A percentile compares a stretch with the other conserved stretches of the same genome.
phyloP scores from a whole-genome alignment of 169 alveolate species.

The Cryptosporidium muris region DNA sequence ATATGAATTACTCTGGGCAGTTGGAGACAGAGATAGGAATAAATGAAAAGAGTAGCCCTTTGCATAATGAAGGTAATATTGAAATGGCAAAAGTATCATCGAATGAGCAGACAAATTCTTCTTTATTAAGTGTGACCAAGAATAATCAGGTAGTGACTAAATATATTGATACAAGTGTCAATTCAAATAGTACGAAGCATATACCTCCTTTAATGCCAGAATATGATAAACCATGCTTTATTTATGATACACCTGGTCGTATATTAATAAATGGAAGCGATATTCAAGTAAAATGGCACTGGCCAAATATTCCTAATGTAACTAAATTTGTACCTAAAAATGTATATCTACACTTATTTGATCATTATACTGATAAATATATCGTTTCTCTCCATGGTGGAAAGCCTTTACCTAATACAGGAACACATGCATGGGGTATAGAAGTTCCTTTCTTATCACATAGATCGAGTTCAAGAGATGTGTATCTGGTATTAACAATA shows the following conservation, averaged over 20 bases:
- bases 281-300: constrained; percentile 75
- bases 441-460: constrained; percentile 68
- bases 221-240: constrained; percentile 55
- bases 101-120: background rate
- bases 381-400: constrained; percentile 75
- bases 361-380: constrained; percentile 62
- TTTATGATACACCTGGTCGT: constrained; percentile 75
- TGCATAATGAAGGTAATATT: background rate
- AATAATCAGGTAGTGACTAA: background rate
- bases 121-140: no score
- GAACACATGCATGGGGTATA: constrained; percentile 78
- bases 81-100: constrained; percentile 17
- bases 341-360: constrained; percentile 67
- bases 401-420: constrained; percentile 75
- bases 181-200: background rate
- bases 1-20: no score
- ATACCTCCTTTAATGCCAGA: background rate
- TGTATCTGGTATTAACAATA: constrained; percentile 32
- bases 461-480: constrained; percentile 63
- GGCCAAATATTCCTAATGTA: constrained; percentile 42
- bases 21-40: no score
- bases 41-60: background rate
- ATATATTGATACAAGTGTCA: background rate
- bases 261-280: constrained; percentile 76
- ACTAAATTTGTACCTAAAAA: constrained; percentile 71